Evolutionary conservation across 345 rosid species (phyloP).

Genomic region (Citrus medica): DNA sequence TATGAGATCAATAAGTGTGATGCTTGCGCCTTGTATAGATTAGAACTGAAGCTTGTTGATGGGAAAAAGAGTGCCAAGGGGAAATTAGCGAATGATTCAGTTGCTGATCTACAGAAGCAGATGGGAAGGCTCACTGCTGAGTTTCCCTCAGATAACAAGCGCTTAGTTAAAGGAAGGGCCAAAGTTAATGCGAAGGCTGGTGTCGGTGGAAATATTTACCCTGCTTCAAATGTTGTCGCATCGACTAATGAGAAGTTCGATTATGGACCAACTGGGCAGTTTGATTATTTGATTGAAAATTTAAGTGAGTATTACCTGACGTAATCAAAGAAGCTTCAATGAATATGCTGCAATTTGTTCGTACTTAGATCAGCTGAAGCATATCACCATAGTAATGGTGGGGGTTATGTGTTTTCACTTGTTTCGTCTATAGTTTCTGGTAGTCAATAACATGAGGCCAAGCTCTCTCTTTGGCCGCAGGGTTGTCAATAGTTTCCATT

Average conservation of each 20-base stretch:
- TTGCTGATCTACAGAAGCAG: conserved; percentile 91
- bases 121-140: conserved; percentile 93
- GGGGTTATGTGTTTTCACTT: conserved; percentile 3
- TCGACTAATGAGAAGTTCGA: conserved; percentile 47
- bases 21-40: conserved; percentile 89
- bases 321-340: conserved; percentile 17
- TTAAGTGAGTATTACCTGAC: conserved; percentile 55
- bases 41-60: conserved; percentile 90
- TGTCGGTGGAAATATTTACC: conserved; percentile 33
- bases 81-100: conserved; percentile 63
- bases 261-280: conserved; percentile 56
- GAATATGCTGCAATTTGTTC: conserved; percentile 11
- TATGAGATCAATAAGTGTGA: conserved; percentile 92
- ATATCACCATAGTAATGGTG: conserved; percentile 8
- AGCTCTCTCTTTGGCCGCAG: conserved; percentile 15
- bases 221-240: conserved; percentile 38
- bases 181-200: conserved; percentile 51
- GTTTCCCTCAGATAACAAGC: conserved; percentile 79
- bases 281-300: conserved; percentile 65
- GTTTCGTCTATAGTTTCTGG: conserved; percentile 18
- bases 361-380: conserved; percentile 14
- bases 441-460: conserved; percentile 22
- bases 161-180: conserved; percentile 60
- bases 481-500: conserved; percentile 24
- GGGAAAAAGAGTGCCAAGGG: conserved; percentile 87